These are phyloP conservation scores for Cercospora sojina DNA, from an alignment of 2,329 filamentous ascomycete species.

Conservation along the genomic window DNA sequence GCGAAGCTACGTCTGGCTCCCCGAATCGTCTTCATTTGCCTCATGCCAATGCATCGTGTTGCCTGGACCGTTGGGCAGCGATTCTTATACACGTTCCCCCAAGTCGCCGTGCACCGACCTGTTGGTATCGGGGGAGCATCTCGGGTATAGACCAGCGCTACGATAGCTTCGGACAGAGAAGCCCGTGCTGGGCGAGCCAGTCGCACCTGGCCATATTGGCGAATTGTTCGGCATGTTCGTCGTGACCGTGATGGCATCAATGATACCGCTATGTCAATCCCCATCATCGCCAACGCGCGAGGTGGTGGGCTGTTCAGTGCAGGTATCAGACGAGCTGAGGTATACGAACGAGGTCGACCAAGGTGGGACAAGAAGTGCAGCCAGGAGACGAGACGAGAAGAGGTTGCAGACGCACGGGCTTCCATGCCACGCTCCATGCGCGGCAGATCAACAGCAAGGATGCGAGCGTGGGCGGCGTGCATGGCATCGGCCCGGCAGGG, in stretches of 20 bases:
- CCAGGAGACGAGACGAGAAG: neutral
- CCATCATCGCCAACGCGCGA: neutral
- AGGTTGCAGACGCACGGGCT: neutral
- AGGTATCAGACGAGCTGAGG: neutral
- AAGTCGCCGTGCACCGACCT: constrained; percentile 1
- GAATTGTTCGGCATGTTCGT: neutral
- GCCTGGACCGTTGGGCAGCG: constrained; percentile 2
- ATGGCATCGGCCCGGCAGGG: neutral
- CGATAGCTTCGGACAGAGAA: constrained; percentile 5
- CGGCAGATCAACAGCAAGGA: neutral
- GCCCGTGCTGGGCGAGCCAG: constrained; percentile 2
- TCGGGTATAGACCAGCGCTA: neutral
- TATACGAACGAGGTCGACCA: neutral
- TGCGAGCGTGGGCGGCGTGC: neutral
- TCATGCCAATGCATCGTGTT: constrained; percentile 1
- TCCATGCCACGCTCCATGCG: neutral
- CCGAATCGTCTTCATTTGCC: neutral
- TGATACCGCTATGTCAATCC: neutral
- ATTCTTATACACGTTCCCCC: neutral
- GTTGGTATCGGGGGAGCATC: neutral
- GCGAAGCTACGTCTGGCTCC: neutral
- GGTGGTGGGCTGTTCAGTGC: neutral
- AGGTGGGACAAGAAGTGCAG: neutral
- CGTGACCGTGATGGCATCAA: neutral
- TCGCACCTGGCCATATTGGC: neutral